Evolutionary conservation across 495 filamentous ascomycete genomes (phyloP).

Genomic region (Hypoxylon intermedium): DNA sequence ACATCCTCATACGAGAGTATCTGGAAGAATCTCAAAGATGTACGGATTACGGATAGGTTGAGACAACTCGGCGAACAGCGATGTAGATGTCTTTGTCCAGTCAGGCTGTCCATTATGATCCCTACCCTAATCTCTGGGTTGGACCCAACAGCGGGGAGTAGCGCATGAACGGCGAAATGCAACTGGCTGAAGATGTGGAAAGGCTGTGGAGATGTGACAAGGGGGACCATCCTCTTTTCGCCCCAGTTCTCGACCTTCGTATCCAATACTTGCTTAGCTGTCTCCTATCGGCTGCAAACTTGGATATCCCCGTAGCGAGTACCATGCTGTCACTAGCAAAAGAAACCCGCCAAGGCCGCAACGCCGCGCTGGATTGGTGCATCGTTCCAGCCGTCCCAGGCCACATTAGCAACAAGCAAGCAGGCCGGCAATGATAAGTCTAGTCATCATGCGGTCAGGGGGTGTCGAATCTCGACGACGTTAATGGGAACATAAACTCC

Average conservation of each 20-base stretch:
- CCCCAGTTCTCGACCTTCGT: background rate
- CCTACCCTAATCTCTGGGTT: background rate
- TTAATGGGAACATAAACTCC: slow-evolving; percentile 19
- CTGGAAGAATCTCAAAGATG: too few species aligned
- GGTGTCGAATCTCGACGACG: slow-evolving; percentile 9
- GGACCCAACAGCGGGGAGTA: background rate
- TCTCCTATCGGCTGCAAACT: slow-evolving; percentile 3
- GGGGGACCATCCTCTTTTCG: background rate
- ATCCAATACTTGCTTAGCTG: slow-evolving; percentile 13
- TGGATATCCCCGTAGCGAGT: background rate
- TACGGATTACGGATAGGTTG: too few species aligned
- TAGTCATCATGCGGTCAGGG: background rate
- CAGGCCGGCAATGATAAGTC: too few species aligned
- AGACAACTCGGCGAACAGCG: too few species aligned
- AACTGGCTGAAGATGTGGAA: background rate
- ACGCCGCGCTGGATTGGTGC: slow-evolving; percentile 16
- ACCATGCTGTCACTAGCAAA: slow-evolving; percentile 5
- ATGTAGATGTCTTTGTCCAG: too few species aligned
- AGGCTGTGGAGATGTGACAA: background rate
- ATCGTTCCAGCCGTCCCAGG: background rate
- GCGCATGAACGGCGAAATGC: background rate
- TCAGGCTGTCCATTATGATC: background rate
- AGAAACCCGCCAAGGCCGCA: slow-evolving; percentile 20
- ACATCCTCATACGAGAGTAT: too few species aligned
- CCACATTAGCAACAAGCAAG: too few species aligned